Conservation (phyloP, 2,329 filamentous ascomycete genomes). For the Alternaria sp. region DNA sequence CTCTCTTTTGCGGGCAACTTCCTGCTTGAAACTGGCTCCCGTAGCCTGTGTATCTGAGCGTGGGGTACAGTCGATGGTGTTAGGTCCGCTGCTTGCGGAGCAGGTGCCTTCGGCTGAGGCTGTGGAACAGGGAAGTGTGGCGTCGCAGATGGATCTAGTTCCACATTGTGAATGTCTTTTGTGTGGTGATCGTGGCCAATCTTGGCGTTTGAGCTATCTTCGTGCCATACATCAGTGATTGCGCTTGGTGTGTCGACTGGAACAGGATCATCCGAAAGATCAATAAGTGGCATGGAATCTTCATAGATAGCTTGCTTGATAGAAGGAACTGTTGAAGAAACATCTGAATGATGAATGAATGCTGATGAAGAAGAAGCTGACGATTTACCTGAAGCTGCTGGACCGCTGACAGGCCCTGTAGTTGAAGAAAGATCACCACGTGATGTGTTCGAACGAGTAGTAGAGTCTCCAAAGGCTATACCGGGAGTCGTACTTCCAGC, state of each 20-base stretch:
- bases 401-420: slow-evolving; percentile 6
- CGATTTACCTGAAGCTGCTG: slow-evolving; percentile 27
- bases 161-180: neutral
- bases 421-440: slow-evolving; percentile 17
- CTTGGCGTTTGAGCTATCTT: slow-evolving; percentile 16
- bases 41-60: slow-evolving; percentile 47
- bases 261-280: slow-evolving; percentile 11
- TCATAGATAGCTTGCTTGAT: neutral
- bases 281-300: slow-evolving; percentile 11
- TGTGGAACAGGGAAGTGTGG: neutral
- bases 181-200: neutral
- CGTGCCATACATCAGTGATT: slow-evolving; percentile 19
- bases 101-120: neutral
- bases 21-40: slow-evolving; percentile 63
- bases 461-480: slow-evolving; percentile 3
- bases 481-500: slow-evolving; percentile 13
- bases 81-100: neutral
- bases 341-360: neutral
- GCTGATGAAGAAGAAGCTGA: slow-evolving; percentile 17
- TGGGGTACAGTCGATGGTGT: slow-evolving; percentile 20
- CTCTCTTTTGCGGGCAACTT: slow-evolving; percentile 74
- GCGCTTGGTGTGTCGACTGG: slow-evolving; percentile 6
- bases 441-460: slow-evolving; percentile 16
- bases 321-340: neutral
- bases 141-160: neutral